A percentile compares a stretch with the other conserved stretches of the same genome.
Conservation (phyloP, 257 asterid genomes). For the Solanum chilense region DNA sequence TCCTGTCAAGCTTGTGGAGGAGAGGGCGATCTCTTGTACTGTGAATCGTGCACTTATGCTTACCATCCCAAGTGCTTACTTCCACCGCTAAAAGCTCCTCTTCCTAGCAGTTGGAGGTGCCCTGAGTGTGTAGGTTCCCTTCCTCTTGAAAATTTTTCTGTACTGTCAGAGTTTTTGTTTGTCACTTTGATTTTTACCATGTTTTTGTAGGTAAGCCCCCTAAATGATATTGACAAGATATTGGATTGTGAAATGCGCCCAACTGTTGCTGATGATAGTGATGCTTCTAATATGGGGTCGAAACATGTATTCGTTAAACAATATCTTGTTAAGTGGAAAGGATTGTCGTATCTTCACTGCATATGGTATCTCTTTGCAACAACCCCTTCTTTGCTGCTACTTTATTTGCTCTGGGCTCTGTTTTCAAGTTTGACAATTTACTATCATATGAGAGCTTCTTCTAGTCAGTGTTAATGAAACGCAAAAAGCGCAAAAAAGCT, state of each 20-base stretch:
- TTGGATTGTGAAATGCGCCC: slow-evolving; percentile 96
- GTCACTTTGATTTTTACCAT: not conserved
- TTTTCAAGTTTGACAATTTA: not conserved
- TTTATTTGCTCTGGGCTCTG: not conserved
- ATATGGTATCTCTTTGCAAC: slow-evolving; percentile 43
- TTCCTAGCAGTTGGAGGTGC: slow-evolving; percentile 77
- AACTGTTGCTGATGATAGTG: slow-evolving; percentile 49
- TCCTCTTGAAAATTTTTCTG: not conserved
- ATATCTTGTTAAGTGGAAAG: slow-evolving; percentile 96
- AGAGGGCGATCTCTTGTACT: slow-evolving; percentile 48
- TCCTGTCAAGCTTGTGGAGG: slow-evolving; percentile 78
- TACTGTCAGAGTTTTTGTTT: not conserved
- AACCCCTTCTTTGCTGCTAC: not conserved
- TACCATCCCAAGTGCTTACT: slow-evolving; percentile 81
- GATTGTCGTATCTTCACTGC: slow-evolving; percentile 86
- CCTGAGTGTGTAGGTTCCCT: slow-evolving; percentile 82
- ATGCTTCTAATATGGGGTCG: slow-evolving; percentile 58
- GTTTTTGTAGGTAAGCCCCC: slow-evolving; percentile 61
- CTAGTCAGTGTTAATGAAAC: not conserved
- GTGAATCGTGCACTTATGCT: slow-evolving; percentile 74
- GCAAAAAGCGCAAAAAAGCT: not conserved
- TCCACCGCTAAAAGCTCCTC: slow-evolving; percentile 53
- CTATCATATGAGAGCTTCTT: not conserved
- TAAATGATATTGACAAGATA: slow-evolving; percentile 78
- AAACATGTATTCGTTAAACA: slow-evolving; percentile 79